Evolutionary conservation across 257 asterid species (phyloP).

Genomic region (Orobanche coerulescens): DNA sequence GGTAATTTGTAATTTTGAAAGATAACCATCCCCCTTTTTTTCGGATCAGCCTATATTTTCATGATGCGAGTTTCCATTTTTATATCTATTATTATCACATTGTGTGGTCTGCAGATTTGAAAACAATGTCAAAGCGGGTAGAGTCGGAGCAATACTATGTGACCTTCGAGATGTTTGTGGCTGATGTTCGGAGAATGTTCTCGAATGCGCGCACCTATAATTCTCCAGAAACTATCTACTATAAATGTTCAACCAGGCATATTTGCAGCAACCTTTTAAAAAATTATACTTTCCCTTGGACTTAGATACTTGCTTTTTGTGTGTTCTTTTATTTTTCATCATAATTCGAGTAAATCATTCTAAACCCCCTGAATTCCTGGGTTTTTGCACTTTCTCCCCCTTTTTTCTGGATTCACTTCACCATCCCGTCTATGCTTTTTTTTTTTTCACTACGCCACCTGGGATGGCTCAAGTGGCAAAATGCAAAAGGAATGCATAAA

Average conservation of each 20-base stretch:
- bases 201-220: slow-evolving; percentile 90
- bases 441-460: no score
- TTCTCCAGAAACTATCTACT: slow-evolving; percentile 89
- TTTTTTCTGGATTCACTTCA: background rate
- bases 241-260: slow-evolving; percentile 86
- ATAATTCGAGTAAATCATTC: no score
- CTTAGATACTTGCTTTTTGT: background rate
- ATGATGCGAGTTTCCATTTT: background rate
- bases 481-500: no score
- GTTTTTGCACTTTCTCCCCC: no score
- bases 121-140: slow-evolving; percentile 86
- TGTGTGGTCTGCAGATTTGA: slow-evolving; percentile 47
- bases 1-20: background rate
- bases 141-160: slow-evolving; percentile 84
- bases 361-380: no score
- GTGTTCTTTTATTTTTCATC: background rate
- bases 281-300: background rate
- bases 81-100: no score
- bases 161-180: slow-evolving; percentile 89
- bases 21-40: no score
- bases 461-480: no score
- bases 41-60: background rate
- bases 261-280: slow-evolving; percentile 1
- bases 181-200: slow-evolving; percentile 82
- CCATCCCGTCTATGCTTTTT: no score